Evolutionary conservation across 768 basidiomycete species (phyloP).

Genomic region (Collybia sp.): DNA sequence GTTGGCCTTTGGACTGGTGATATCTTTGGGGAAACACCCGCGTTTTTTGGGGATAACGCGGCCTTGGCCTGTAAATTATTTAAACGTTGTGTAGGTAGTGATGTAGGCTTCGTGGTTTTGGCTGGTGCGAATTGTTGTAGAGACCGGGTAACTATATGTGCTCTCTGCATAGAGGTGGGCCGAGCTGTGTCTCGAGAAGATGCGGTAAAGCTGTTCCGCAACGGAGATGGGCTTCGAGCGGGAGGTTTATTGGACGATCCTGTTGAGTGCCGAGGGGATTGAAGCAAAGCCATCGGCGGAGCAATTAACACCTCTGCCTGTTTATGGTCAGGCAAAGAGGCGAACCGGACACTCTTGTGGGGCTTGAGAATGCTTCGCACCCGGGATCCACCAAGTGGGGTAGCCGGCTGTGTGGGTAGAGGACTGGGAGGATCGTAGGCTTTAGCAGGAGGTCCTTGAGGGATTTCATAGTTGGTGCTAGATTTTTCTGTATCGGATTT

Average conservation of each 20-base stretch:
- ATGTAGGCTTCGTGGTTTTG: no score
- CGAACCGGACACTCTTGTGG: conserved; percentile 41
- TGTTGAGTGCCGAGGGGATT: neutral
- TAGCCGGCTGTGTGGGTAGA: conserved; percentile 4
- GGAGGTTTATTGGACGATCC: no score
- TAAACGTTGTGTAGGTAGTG: no score
- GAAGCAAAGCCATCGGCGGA: neutral
- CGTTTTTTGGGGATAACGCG: no score
- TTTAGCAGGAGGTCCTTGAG: neutral
- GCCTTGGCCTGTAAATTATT: no score
- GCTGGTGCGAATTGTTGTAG: no score
- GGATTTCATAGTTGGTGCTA: no score
- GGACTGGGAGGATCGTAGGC: conserved; percentile 16
- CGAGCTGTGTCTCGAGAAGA: conserved; percentile 1
- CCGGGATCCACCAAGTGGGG: conserved; percentile 9
- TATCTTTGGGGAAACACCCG: no score
- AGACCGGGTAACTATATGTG: no score
- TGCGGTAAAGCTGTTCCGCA: conserved; percentile 7
- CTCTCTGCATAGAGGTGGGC: no score
- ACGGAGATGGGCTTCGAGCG: conserved; percentile 5
- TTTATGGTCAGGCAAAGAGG: conserved; percentile 21
- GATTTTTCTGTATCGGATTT: neutral
- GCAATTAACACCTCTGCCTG: neutral
- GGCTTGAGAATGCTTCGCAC: conserved; percentile 32
- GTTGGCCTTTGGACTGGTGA: no score